Evolutionary conservation across 225 moss, liverwort and hornwort species (phyloP).

Genomic region (Antitrichia curtipendula): DNA sequence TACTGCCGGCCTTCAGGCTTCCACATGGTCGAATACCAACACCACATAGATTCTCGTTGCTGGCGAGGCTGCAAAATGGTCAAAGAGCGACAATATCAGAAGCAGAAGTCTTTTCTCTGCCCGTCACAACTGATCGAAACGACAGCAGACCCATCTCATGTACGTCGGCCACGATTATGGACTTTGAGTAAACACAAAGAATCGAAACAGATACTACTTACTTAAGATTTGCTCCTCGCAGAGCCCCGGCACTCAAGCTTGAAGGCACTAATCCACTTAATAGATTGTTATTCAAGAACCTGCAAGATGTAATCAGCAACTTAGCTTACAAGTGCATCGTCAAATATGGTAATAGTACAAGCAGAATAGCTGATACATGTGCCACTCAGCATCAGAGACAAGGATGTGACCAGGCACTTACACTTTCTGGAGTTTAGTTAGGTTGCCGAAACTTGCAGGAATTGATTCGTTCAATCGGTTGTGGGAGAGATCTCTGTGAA

Average conservation of each 20-base stretch:
- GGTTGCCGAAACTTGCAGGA: slow-evolving; percentile 51
- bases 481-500: slow-evolving; percentile 54
- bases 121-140: not conserved
- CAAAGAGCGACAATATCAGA: not conserved
- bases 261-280: slow-evolving; percentile 67
- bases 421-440: slow-evolving; percentile 50
- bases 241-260: slow-evolving; percentile 45
- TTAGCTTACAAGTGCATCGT: not conserved
- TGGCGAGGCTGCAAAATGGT: slow-evolving; percentile 40
- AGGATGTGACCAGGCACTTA: slow-evolving; percentile 7
- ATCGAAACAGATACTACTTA: not conserved
- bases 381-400: not conserved
- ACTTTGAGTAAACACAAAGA: not conserved
- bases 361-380: not conserved
- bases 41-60: slow-evolving; percentile 58
- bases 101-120: not conserved
- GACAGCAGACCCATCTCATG: not conserved
- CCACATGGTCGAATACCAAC: slow-evolving; percentile 51
- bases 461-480: slow-evolving; percentile 61
- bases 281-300: slow-evolving; percentile 64
- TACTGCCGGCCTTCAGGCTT: slow-evolving; percentile 12
- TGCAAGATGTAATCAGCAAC: slow-evolving; percentile 6
- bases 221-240: slow-evolving; percentile 74
- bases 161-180: not conserved
- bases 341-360: not conserved